These are phyloP conservation scores for Coniochaeta ligniaria DNA, from an alignment of 2,329 filamentous ascomycete genomes.

Conservation along the genomic window DNA sequence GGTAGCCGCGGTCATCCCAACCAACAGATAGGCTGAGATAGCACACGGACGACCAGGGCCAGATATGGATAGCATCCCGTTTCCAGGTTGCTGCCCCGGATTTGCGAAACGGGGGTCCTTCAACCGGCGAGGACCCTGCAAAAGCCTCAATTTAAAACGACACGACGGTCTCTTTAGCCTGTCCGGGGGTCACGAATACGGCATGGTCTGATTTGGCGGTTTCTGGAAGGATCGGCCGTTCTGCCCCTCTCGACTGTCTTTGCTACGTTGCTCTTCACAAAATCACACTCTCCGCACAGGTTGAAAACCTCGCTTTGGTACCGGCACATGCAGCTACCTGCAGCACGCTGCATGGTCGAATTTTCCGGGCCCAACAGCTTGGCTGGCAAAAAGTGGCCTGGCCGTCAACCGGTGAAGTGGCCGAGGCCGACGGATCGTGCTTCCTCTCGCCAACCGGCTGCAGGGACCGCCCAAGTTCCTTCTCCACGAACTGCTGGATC, in stretches of 20 bases:
- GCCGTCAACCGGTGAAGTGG: neutral
- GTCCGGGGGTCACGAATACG: neutral
- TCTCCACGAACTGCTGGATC: neutral
- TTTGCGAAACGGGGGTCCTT: neutral
- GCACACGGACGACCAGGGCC: neutral
- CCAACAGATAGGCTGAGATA: neutral
- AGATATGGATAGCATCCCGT: neutral
- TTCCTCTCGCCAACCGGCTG: neutral
- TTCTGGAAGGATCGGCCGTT: neutral
- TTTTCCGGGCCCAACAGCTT: neutral
- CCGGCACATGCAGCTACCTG: neutral
- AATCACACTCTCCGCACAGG: neutral
- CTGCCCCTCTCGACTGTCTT: neutral
- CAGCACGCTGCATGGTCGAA: neutral
- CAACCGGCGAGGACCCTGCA: neutral
- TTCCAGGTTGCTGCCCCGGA: neutral
- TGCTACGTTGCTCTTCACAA: neutral
- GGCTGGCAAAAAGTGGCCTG: neutral
- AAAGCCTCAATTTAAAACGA: conserved; percentile 2
- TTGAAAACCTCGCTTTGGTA: neutral
- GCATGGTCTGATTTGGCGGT: neutral
- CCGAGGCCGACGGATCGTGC: neutral
- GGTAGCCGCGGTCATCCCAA: neutral
- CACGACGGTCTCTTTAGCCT: neutral
- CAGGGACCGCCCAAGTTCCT: neutral